Evolutionary conservation across 108 stramenopile genomes (phyloP), one percentile per base, ranked within the genome.

Genomic region (Craspedostauros australis): DNA sequence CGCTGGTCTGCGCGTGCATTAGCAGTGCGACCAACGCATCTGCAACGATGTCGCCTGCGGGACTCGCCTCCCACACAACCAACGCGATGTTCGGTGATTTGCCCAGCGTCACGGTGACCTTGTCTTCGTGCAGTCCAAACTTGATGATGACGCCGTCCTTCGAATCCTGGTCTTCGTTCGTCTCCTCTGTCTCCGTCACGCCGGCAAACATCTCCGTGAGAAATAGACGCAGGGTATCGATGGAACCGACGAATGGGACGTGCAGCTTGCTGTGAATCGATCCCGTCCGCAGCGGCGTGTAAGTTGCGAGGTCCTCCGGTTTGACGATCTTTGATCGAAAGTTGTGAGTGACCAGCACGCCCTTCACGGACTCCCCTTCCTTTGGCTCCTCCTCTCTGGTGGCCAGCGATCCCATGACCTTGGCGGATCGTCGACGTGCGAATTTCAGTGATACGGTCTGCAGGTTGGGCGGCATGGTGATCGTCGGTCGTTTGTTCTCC

Each of bases 31-130:
- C 81, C 4, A 93, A 64, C 18, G 91, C 84, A 75, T 97, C 96
- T 5, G 96, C 96, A 45, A 97, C 73, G 24, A 94, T 72, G 68
- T 97, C 96, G 15, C 81, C 87, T 5, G 76, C 86, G 21, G 96
- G 88, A 45, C 84, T 90, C 37, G 91, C 92, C 14, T 84, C 80
- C 95, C 93, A 96, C 57, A 75, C 80, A 0, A 92, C 78, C 44
- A 77, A 80, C 28, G 81, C 87, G 3, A 82, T 57, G 6, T 81
- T 76, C 33, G 54, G 60, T 19, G 72, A 72, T 49, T 76, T 81
- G 32, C 85, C 86, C 7, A 76, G 48, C 12, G 62, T 75, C 12
- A 85, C 66, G n/a, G 69, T 80, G 9, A 82, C 73, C 72, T 58
- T 82, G 70, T 72, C 70, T 28, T 81, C 68, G 52, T 84, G 82